Evolutionary conservation across 176 grass and related monocot genomes (phyloP).

Genomic region (Musa troglodytarum): DNA sequence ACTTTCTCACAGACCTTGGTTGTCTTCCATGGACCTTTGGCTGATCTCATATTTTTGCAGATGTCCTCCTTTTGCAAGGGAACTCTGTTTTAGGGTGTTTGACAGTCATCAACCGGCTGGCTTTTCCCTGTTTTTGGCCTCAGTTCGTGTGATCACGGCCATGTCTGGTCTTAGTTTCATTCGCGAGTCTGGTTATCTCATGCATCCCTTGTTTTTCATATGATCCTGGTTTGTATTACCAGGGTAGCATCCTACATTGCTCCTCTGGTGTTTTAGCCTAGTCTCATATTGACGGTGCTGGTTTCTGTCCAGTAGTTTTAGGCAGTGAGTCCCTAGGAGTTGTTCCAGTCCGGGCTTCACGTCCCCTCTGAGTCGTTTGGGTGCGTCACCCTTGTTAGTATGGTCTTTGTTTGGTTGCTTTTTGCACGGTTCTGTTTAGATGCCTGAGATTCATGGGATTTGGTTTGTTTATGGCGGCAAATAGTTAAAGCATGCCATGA

Average conservation of each 20-base stretch:
- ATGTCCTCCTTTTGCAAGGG: constrained; percentile 19
- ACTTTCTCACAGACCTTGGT: constrained; percentile 42
- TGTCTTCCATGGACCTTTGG: constrained; percentile 46
- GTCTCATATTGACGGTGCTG: background rate
- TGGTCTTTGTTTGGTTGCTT: constrained; percentile 36
- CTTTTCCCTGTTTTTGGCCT: constrained; percentile 48
- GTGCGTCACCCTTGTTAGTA: constrained; percentile 19
- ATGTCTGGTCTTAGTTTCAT: constrained; percentile 42
- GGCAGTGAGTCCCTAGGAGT: background rate
- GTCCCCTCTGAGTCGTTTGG: constrained; percentile 4
- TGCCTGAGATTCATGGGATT: constrained; percentile 42
- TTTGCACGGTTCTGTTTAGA: constrained; percentile 40
- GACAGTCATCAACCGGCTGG: constrained; percentile 33
- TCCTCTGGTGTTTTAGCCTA: constrained; percentile 14
- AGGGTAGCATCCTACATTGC: background rate
- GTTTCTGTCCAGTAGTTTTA: background rate
- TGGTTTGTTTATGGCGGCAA: constrained; percentile 29
- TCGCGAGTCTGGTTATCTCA: background rate
- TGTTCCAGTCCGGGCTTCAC: constrained; percentile 15
- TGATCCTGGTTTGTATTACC: constrained; percentile 7
- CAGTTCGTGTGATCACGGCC: constrained; percentile 12
- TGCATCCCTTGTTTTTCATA: background rate
- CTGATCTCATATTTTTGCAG: constrained; percentile 47
- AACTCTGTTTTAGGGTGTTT: constrained; percentile 50
- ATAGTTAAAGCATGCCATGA: constrained; percentile 33